Conservation (phyloP, 768 basidiomycete genomes). For the Pholiota microspora region DNA sequence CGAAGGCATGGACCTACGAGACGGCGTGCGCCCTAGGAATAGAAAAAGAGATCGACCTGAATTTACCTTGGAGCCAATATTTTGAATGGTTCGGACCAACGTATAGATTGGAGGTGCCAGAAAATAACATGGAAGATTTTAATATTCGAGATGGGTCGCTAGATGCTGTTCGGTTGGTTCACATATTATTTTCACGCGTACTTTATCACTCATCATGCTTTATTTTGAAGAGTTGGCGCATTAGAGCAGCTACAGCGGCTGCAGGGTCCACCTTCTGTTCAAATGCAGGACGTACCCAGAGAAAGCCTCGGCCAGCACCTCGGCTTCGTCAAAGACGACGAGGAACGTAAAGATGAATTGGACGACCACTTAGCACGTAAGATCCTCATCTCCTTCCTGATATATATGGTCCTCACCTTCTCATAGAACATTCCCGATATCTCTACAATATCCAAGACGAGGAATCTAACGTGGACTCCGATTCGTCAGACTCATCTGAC, state of each 20-base stretch:
- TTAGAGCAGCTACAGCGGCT: constrained; percentile 44
- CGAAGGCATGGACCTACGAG: constrained; percentile 93
- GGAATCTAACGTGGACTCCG: constrained; percentile 44
- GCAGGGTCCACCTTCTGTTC: constrained; percentile 76
- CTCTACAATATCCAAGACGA: constrained; percentile 59
- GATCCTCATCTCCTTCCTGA: constrained; percentile 18
- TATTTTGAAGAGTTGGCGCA: constrained; percentile 28
- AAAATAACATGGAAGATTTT: constrained; percentile 93
- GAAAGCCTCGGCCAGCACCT: constrained; percentile 66
- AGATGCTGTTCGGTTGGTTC: constrained; percentile 69
- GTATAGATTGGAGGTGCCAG: constrained; percentile 87
- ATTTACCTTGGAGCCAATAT: constrained; percentile 84
- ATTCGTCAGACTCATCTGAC: constrained; percentile 45
- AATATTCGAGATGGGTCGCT: constrained; percentile 82
- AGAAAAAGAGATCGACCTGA: constrained; percentile 72
- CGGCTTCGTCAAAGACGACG: constrained; percentile 49
- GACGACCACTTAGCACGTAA: constrained; percentile 70
- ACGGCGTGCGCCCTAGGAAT: constrained; percentile 91
- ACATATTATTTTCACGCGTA: neutral
- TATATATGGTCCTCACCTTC: neutral
- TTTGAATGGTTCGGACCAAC: constrained; percentile 98
- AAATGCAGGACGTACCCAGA: constrained; percentile 79
- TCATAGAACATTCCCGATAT: constrained; percentile 62
- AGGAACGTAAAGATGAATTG: constrained; percentile 53
- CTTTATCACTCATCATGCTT: constrained; percentile 2